Evolutionary conservation across 2,329 filamentous ascomycete species (phyloP).

Genomic region (Daldinia sp.): DNA sequence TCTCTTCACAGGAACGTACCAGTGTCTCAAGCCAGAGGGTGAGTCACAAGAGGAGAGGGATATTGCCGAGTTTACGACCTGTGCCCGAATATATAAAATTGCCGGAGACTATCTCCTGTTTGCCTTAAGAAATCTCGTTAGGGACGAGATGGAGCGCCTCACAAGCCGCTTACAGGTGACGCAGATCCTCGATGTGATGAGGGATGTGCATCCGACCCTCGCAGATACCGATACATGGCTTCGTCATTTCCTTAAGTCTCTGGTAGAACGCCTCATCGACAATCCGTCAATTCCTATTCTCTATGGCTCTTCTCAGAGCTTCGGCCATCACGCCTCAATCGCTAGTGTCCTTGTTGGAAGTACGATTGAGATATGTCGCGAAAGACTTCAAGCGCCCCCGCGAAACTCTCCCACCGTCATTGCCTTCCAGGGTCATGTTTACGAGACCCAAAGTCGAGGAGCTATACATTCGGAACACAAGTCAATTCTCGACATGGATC

Average conservation of each 20-base stretch:
- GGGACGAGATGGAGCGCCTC: conserved; percentile 42
- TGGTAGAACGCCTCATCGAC: conserved; percentile 28
- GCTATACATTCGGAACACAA: background rate
- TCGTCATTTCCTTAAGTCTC: conserved; percentile 35
- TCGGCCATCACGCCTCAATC: background rate
- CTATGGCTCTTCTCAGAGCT: background rate
- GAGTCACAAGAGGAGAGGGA: conserved; percentile 26
- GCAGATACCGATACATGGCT: conserved; percentile 38
- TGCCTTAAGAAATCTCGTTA: conserved; percentile 35
- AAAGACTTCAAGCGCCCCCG: conserved; percentile 9
- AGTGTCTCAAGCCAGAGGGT: conserved; percentile 43
- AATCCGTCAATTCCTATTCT: conserved; percentile 1
- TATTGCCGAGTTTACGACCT: conserved; percentile 39
- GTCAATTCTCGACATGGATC: background rate
- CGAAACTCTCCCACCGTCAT: background rate
- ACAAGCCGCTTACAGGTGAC: conserved; percentile 19
- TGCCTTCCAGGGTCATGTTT: background rate
- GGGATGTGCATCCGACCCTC: conserved; percentile 14
- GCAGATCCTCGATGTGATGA: conserved; percentile 34
- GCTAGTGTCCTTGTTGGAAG: conserved; percentile 21
- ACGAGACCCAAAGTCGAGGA: background rate
- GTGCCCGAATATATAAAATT: conserved; percentile 38
- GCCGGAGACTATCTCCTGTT: conserved; percentile 39
- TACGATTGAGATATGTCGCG: conserved; percentile 31
- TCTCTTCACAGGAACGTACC: conserved; percentile 44